Evolutionary conservation across 2,329 filamentous ascomycete species (phyloP), one percentile per base, ranked within the genome.

Genomic region (Venturiaceae sp.): DNA sequence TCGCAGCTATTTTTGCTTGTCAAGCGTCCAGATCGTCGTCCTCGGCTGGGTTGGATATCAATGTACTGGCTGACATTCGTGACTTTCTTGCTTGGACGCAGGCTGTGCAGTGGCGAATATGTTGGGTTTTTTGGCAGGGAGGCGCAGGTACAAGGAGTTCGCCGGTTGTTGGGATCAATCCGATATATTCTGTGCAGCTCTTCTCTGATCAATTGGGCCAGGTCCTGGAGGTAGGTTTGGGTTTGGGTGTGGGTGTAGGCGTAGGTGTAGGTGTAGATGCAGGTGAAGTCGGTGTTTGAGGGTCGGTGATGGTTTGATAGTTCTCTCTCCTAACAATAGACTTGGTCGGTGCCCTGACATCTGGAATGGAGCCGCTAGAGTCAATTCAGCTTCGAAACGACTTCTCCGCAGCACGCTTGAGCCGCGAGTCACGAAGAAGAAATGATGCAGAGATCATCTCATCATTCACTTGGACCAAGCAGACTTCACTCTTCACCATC

Each of bases 51-150:
- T 30, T 13, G 28, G 26, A 26, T 50, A 30, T 23, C 21, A 16
- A 30, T 50, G 44, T 50, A 6, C 19, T 28, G 44, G 44, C 44
- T 50, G 44, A 50, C 44, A 50, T 50, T 30, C 44, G 44, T 30
- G 23, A 26, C 5, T 30, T 28, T 14, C 3, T 9, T 50, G 26
- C 30, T 7, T 1, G 44, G 44, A 30, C 44, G 44, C 28, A 50
- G 44, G 44, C 44, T 50, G 44, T 50, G 44, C 30, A 50, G 44
- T 50, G 44, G 44, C 44, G 44, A 50, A 50, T 16, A 50, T n/a
- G 44, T 9, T n/a, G 44, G 5, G 19, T 13, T 14, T 50, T 26
- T n/a, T n/a, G 9, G 21, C 44, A 50, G 23, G 26, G 44, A 50
- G 44, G 44, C 44, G 44, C 44, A 30, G 44, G 44, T 50, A 30